Evolutionary conservation across 306 rosid genomes (phyloP).

Genomic region (Prunus armeniaca): DNA sequence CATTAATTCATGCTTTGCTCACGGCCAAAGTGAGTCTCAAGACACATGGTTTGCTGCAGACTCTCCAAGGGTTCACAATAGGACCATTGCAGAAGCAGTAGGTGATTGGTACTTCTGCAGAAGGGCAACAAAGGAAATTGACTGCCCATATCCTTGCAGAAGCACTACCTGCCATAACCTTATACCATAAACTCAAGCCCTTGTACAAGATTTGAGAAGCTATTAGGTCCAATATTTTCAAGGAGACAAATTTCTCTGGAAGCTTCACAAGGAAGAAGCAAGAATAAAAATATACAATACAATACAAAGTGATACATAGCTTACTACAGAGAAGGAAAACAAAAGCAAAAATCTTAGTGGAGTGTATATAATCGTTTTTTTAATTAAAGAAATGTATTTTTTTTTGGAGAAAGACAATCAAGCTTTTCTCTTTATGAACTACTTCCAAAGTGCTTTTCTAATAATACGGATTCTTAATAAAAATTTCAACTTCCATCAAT

Average conservation of each 20-base stretch:
- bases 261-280: not conserved
- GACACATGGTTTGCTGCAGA: constrained; percentile 84
- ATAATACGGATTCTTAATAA: no score
- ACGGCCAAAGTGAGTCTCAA: constrained; percentile 91
- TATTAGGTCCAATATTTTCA: not conserved
- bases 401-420: no score
- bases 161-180: constrained; percentile 68
- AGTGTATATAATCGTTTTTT: no score
- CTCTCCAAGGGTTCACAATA: constrained; percentile 69
- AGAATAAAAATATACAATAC: not conserved
- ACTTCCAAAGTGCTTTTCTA: no score
- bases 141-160: constrained; percentile 84
- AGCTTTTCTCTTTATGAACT: no score
- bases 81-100: constrained; percentile 88
- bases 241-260: not conserved
- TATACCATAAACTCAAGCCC: constrained; percentile 45
- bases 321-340: no score
- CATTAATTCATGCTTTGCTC: constrained; percentile 94
- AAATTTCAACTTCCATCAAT: no score
- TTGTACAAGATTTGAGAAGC: not conserved
- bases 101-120: constrained; percentile 95
- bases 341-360: no score
- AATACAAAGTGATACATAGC: not conserved
- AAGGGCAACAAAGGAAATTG: constrained; percentile 55
- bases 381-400: no score